These are phyloP conservation scores for Sporothrix brasiliensis DNA, from an alignment of 2,329 filamentous ascomycete genomes.

Conservation along the genomic window DNA sequence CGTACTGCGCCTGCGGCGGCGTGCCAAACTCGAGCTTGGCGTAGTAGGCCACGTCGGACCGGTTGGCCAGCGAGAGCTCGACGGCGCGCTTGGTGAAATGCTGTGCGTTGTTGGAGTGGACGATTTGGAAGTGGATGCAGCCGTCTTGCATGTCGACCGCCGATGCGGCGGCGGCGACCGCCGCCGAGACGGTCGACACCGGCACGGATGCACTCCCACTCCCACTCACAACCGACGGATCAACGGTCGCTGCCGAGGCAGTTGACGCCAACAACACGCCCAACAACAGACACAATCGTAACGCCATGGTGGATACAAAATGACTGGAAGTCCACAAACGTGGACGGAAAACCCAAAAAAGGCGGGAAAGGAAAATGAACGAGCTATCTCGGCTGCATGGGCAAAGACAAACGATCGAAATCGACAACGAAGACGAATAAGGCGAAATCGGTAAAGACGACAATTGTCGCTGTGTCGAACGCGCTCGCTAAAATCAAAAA, in stretches of 20 bases:
- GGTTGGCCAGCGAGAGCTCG: constrained; percentile 52
- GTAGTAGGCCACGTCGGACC: constrained; percentile 59
- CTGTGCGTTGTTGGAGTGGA: constrained; percentile 49
- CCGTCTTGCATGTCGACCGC: constrained; percentile 38
- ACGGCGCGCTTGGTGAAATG: constrained; percentile 50
- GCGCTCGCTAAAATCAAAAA: constrained; percentile 26
- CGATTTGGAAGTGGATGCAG: constrained; percentile 48
- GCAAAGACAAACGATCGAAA: not conserved
- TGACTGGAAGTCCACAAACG: not conserved
- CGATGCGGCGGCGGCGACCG: not conserved
- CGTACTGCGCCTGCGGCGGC: constrained; percentile 56
- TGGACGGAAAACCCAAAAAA: not conserved
- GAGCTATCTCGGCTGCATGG: constrained; percentile 31
- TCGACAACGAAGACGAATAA: not conserved
- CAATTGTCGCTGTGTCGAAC: constrained; percentile 28
- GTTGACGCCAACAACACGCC: constrained; percentile 9
- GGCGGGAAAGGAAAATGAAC: not conserved
- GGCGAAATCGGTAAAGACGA: not conserved
- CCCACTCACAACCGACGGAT: not conserved
- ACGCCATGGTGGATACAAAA: constrained; percentile 18
- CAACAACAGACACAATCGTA: constrained; percentile 18
- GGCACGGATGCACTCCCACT: not conserved
- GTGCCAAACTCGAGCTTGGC: constrained; percentile 57
- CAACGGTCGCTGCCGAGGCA: not conserved
- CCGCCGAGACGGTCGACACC: not conserved